phyloP scores from a whole-genome alignment of 73 alveolate genomes.

The Paramecium tetraurelia region DNA sequence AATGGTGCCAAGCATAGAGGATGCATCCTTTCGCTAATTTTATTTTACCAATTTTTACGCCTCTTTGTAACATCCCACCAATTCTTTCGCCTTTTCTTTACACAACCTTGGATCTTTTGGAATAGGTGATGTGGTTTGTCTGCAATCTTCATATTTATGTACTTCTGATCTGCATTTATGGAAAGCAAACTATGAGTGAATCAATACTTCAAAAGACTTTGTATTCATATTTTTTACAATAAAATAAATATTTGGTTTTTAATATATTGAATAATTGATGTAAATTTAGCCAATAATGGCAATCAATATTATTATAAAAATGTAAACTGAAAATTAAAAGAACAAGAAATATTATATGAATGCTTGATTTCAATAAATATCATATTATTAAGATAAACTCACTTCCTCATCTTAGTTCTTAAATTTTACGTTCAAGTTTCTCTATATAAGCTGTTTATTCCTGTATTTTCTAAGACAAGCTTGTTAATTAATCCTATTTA shows the following conservation, averaged over 20 bases:
- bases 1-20: constrained; percentile 61
- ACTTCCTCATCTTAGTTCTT: neutral
- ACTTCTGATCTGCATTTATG: constrained; percentile 57
- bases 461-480: neutral
- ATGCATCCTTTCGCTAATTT: constrained; percentile 50
- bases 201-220: constrained; percentile 50
- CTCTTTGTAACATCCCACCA: constrained; percentile 57
- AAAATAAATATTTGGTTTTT: neutral
- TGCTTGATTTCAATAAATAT: neutral
- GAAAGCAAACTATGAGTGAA: constrained; percentile 61
- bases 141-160: constrained; percentile 56
- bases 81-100: constrained; percentile 26
- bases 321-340: neutral
- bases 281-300: no score
- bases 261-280: neutral
- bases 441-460: neutral
- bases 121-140: constrained; percentile 45
- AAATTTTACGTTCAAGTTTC: neutral
- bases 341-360: neutral
- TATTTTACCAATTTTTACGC: constrained; percentile 24
- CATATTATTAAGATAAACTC: neutral
- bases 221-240: neutral
- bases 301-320: no score
- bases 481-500: neutral
- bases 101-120: constrained; percentile 58